Conservation (phyloP, 2,329 filamentous ascomycete species). For the Colletotrichum sidae region DNA sequence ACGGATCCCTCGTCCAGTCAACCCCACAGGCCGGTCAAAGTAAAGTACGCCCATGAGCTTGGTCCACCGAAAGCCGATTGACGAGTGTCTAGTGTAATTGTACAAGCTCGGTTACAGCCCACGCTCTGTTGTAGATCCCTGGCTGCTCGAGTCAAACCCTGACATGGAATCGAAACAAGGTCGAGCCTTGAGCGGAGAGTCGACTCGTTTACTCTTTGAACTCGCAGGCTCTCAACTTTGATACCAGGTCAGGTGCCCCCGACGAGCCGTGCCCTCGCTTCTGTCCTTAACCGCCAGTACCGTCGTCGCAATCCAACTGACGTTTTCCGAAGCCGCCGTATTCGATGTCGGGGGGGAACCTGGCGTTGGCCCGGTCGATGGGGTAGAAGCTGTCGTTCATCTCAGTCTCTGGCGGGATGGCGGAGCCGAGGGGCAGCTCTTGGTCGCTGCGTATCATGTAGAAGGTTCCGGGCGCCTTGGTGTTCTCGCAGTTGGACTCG, state of each 20-base stretch:
- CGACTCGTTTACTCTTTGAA: too few relatives aligned
- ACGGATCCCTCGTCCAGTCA: too few relatives aligned
- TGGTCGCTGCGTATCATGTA: background rate
- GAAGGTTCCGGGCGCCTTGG: background rate
- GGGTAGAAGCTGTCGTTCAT: background rate
- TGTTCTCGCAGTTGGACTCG: background rate
- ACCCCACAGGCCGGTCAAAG: too few relatives aligned
- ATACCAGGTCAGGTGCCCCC: background rate
- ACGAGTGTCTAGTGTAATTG: too few relatives aligned
- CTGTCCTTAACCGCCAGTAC: background rate
- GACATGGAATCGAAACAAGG: too few relatives aligned
- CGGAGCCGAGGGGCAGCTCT: background rate
- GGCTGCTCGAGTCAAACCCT: too few relatives aligned
- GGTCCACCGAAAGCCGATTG: too few relatives aligned
- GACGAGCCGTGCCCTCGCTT: too few relatives aligned
- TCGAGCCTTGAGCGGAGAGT: too few relatives aligned
- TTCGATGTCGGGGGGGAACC: background rate
- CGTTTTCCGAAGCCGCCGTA: background rate
- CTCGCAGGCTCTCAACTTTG: background rate
- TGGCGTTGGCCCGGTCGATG: background rate
- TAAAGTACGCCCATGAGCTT: too few relatives aligned
- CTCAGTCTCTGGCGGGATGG: background rate
- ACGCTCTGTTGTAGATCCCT: too few relatives aligned
- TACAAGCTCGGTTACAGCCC: too few relatives aligned
- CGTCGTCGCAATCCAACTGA: background rate